Base-by-base conservation (phyloP, 192 early-diverging fungal species). In the Entophlyctis luteolus region DNA sequence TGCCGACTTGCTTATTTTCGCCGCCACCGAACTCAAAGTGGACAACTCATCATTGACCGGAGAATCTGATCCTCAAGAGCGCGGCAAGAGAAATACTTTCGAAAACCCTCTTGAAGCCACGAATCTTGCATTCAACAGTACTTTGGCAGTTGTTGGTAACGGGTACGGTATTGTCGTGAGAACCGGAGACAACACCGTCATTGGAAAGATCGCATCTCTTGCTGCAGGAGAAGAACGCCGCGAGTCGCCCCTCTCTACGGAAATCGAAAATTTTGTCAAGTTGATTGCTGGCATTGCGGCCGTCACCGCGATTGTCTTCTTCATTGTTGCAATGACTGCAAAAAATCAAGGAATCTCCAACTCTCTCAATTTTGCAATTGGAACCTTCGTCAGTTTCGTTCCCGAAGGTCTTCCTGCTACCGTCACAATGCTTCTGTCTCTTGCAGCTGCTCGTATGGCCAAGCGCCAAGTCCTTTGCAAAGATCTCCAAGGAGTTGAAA, bases 401-500 rank as follows among this genome's bases (percentile, higher is more conserved):
- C 81, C 81, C 14, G 82, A 84, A 69, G 81, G 81, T 6, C 70
- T 86, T 18, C 80, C 84, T 0, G 70, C 79, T 22, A 82, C 81
- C 2, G 79, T 82, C 4, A 82, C 78, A 28, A 80, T 86, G 78
- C 67, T 86, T 2, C 69, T 86, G 47, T 74, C 75, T 1, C 73
- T 86, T 23, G 70, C 80, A 12, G 81, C 75, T 12, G 59, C 71
- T 45, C 70, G 84, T 22, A 83, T 86, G 81, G 72, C 81, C n/a
- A 75, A 81, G 25, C 63, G 77, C 29, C 75, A 75, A 2, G 79
- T 89, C 10, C 72, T 90, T 25, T 86, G 89, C 18, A 85, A 88
- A 55, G 81, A 80, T 20, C 69, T 87, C 10, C 73, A 72, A 38
- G 87, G 86, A 4, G 84, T 86, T 3, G 89, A 89, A 47, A 85